Evolutionary conservation across 1,139 yeast genomes (phyloP).

Genomic region (Kurtzmaniella quercitrusa): DNA sequence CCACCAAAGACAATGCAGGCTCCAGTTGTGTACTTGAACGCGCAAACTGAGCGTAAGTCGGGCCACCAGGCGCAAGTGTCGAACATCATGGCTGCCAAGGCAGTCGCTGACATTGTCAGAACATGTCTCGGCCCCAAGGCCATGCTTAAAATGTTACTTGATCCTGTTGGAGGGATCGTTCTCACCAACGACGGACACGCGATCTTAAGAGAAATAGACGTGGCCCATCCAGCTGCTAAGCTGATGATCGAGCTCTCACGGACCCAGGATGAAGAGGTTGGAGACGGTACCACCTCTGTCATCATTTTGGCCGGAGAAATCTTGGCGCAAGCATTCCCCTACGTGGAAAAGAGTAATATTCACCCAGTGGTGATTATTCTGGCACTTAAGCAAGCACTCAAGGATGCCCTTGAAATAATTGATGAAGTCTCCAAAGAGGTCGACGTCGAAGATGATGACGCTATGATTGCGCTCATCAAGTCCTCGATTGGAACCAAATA

Average conservation of each 20-base stretch:
- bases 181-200: constrained; percentile 98
- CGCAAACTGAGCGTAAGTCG: constrained; percentile 88
- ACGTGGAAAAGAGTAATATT: constrained; percentile 85
- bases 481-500: constrained; percentile 97
- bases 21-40: constrained; percentile 54
- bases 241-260: constrained; percentile 96
- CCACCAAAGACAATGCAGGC: constrained; percentile 42
- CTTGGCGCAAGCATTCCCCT: constrained; percentile 91
- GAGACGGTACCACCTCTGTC: constrained; percentile 97
- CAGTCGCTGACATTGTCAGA: constrained; percentile 94
- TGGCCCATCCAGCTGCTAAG: constrained; percentile 97
- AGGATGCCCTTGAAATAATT: constrained; percentile 86
- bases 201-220: constrained; percentile 82
- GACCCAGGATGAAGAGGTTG: constrained; percentile 99
- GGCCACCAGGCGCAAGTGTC: constrained; percentile 98
- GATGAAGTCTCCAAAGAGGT: constrained; percentile 82
- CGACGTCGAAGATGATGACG: constrained; percentile 76
- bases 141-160: constrained; percentile 95
- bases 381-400: constrained; percentile 86
- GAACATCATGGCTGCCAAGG: constrained; percentile 97
- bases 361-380: constrained; percentile 96
- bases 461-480: constrained; percentile 80
- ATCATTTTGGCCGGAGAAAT: constrained; percentile 95
- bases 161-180: constrained; percentile 98
- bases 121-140: constrained; percentile 99